A percentile compares a stretch with the other conserved stretches of the same genome.
phyloP scores from a whole-genome alignment of 2,329 filamentous ascomycete species.

The Talaromyces marneffei region DNA sequence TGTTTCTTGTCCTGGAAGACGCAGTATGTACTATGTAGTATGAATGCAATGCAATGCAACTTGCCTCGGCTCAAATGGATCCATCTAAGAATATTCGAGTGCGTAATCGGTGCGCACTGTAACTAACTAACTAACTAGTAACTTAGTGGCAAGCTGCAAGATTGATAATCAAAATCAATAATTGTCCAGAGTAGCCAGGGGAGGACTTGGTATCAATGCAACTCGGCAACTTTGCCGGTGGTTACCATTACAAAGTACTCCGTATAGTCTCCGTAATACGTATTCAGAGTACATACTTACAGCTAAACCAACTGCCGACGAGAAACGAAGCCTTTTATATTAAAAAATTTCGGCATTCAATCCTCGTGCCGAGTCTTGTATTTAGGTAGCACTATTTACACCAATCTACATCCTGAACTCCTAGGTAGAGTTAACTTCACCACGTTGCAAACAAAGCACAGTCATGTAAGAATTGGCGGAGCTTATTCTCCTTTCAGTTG shows the following conservation, averaged over 20 bases:
- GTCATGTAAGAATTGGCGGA: neutral
- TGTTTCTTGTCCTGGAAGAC: too few relatives aligned
- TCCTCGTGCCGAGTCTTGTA: neutral
- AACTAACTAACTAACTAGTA: too few relatives aligned
- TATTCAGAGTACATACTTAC: neutral
- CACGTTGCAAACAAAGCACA: too few relatives aligned
- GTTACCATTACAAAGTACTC: neutral
- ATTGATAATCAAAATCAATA: neutral
- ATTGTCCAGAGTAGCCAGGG: neutral
- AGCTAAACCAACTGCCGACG: neutral
- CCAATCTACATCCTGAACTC: neutral
- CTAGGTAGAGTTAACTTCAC: too few relatives aligned
- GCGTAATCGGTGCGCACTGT: neutral
- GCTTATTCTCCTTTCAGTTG: neutral
- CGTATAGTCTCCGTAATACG: too few relatives aligned
- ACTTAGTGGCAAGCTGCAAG: neutral
- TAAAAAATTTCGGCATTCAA: neutral
- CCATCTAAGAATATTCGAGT: neutral
- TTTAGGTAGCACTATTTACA: too few relatives aligned
- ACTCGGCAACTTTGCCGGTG: constrained; percentile 2
- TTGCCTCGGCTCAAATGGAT: too few relatives aligned
- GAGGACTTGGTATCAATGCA: neutral
- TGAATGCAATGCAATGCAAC: too few relatives aligned
- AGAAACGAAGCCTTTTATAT: neutral
- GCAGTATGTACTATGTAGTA: too few relatives aligned